phyloP scores from a whole-genome alignment of 2,329 filamentous ascomycete species.

The Neofusicoccum umdonicola region DNA sequence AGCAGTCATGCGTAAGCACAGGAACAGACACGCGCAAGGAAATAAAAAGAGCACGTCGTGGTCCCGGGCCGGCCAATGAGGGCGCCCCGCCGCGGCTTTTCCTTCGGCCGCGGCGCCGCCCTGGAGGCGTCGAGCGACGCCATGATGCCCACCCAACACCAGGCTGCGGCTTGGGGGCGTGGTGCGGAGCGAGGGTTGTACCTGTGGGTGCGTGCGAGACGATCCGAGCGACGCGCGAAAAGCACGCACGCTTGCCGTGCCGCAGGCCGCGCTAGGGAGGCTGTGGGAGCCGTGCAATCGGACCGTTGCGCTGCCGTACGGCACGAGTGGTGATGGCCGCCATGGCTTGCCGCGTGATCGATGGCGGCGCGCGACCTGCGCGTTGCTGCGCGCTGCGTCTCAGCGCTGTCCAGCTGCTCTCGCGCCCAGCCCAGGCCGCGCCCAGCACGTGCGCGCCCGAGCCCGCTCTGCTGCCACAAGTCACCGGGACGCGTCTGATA shows the following conservation, averaged over 20 bases:
- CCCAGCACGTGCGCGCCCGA: not conserved
- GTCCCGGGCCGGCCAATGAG: not conserved
- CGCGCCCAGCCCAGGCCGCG: not conserved
- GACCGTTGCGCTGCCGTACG: conserved; percentile 2
- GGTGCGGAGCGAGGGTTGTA: not conserved
- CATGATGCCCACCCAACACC: not conserved
- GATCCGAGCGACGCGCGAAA: not conserved
- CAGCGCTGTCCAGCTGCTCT: not conserved
- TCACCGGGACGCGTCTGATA: not conserved
- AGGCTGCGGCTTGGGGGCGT: conserved; percentile 3
- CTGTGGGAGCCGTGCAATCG: not conserved
- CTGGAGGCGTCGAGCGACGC: not conserved
- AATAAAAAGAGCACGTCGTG: not conserved
- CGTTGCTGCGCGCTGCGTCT: too few species aligned
- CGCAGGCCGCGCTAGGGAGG: conserved; percentile 2
- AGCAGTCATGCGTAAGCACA: conserved; percentile 3
- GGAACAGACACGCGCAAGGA: not conserved
- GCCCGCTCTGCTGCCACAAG: not conserved
- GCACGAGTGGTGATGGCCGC: not conserved
- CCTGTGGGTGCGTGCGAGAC: not conserved
- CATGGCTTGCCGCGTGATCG: not conserved
- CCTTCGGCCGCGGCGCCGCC: not conserved
- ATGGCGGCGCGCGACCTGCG: too few species aligned
- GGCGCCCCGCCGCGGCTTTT: not conserved
- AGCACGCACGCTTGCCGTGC: not conserved